phyloP scores from a whole-genome alignment of 345 rosid species.

The Syzygium aqueum region DNA sequence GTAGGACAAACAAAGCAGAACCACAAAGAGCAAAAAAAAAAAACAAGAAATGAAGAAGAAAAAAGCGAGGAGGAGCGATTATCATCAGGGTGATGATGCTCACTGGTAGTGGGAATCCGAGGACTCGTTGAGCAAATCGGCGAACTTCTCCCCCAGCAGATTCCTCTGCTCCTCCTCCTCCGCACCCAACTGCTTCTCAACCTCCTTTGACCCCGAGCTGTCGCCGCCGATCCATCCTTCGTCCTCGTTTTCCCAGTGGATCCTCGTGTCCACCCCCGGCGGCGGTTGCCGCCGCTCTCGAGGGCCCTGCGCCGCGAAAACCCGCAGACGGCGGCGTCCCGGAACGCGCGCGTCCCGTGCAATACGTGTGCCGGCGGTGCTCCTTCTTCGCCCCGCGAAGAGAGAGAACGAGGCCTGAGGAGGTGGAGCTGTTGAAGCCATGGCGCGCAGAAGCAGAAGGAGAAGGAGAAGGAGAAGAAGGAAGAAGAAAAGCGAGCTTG shows the following conservation, averaged over 20 bases:
- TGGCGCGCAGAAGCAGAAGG: background rate
- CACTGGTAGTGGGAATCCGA: conserved; percentile 90
- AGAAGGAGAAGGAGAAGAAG: too few species aligned
- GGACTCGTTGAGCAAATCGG: conserved; percentile 70
- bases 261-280: conserved; percentile 84
- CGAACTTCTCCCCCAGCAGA: conserved; percentile 44
- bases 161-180: conserved; percentile 30
- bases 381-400: background rate
- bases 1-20: background rate
- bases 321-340: background rate
- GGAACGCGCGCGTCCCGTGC: background rate
- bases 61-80: background rate
- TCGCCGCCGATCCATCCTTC: conserved; percentile 86
- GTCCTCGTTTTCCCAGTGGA: conserved; percentile 82
- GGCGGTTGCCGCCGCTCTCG: conserved; percentile 16
- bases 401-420: background rate
- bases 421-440: background rate
- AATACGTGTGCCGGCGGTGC: background rate
- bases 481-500: background rate
- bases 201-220: background rate
- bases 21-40: background rate
- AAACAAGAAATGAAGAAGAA: background rate
- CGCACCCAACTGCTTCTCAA: background rate
- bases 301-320: conserved; percentile 12
- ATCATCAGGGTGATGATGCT: background rate